Evolutionary conservation across 208 protist genomes (phyloP), one percentile per base, ranked within the genome.

Genomic region (Leishmania martiniquensis): DNA sequence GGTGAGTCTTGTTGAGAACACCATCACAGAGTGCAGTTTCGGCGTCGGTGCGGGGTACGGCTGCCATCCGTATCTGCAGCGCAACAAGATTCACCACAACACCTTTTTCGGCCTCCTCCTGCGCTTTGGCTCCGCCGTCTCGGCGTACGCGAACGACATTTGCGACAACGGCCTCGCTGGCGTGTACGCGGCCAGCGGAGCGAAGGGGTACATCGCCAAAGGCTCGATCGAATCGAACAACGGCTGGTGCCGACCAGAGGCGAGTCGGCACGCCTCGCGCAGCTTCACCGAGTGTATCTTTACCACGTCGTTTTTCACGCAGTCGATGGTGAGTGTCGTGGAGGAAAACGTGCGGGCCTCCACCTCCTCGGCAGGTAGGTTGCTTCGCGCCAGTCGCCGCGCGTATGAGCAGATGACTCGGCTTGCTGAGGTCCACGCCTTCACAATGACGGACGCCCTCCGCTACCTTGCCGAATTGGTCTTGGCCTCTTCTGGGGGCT

Each of bases 71-170:
- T 95, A 95, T 75, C 83, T 97, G 1, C 73, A 93, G 60, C 65
- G 78, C 39, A 96, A 93, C 80, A 77, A 77, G 10, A 93, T 97
- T 55, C 22, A 80, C 68, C 76, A 91, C 15, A 97, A 96, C 78
- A 77, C 81, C n/a, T 97, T 96, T 73, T 90, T 97, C 73, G 94
- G 94, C 4, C 80, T 97, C n/a, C 77, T 96, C 39, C 77, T 97
- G 15, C 94, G 94, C 37, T 87, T 76, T 32, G 85, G 88, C 67
- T 91, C 92, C 1, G 87, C 88, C 25, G 88, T 90, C 15, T 88
- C 92, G 59, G 85, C 88, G 29, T 86, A 77, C 60, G 82, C 76
- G 4, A 93, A 91, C 59, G 87, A 90, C 45, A 82, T 96, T 22
- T 70, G 69, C n/a, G 81, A 88, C 10, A 97, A 95, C 79, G 92